These are phyloP conservation scores for Pulveroboletus frians DNA, from an alignment of 768 basidiomycete species.

Conservation along the genomic window DNA sequence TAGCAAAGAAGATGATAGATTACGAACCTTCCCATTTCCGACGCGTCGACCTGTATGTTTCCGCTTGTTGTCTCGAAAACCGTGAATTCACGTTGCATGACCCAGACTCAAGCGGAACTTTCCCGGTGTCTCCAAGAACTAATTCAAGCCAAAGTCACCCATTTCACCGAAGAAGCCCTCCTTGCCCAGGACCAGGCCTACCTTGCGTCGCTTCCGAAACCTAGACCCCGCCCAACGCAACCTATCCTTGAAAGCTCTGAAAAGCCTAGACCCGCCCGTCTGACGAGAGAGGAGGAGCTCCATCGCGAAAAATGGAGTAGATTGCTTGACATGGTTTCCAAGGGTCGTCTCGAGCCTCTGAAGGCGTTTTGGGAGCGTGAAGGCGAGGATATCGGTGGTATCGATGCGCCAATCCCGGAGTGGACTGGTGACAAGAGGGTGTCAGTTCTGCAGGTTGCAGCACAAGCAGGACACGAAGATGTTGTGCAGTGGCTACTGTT, in stretches of 20 bases:
- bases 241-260: conserved; percentile 35
- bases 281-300: conserved; percentile 77
- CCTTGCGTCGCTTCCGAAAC: conserved; percentile 82
- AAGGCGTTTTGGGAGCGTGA: conserved; percentile 81
- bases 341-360: conserved; percentile 78
- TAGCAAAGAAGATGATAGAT: conserved; percentile 70
- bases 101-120: conserved; percentile 86
- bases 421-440: conserved; percentile 55
- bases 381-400: conserved; percentile 44
- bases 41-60: conserved; percentile 82
- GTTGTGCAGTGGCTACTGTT: conserved; percentile 74
- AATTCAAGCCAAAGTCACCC: conserved; percentile 76
- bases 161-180: conserved; percentile 81
- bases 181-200: conserved; percentile 84
- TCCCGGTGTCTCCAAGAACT: conserved; percentile 82
- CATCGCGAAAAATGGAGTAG: conserved; percentile 77
- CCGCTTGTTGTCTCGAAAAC: background rate
- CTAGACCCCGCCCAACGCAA: conserved; percentile 47
- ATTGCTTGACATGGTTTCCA: conserved; percentile 85
- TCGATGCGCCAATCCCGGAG: conserved; percentile 61
- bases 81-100: background rate
- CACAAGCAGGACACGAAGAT: conserved; percentile 68
- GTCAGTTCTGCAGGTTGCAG: conserved; percentile 69
- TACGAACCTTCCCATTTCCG: conserved; percentile 92
- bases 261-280: conserved; percentile 49